Evolutionary conservation across 768 basidiomycete genomes (phyloP), one percentile per base, ranked within the genome.

Genomic region (Chalciporus pseudorubinellus): DNA sequence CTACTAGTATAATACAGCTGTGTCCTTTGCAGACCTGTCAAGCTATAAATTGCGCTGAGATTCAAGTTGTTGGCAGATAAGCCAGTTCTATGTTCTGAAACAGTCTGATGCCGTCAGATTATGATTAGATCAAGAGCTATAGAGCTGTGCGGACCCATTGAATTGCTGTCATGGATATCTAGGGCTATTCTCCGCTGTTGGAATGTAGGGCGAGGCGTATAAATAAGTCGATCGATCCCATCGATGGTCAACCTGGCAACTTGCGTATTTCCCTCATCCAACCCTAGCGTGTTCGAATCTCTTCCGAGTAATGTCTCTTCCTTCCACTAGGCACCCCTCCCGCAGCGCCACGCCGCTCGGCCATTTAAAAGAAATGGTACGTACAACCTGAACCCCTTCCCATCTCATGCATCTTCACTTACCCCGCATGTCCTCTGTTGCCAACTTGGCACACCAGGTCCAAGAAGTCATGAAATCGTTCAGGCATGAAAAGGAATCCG

Each of bases 401-500:
- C 43, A 19, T 39, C 13, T 13, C 41, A 65, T 71, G 62, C 70
- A 59, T 31, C 47, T 72, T 22, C 69, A 65, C 51, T 52, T 72
- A 29, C 65, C 68, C 36, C 58, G 44, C 36, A 22, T 64, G 13
- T 2, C 53, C 44, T 59, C 67, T 51, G 66, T 77, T 61, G 56
- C 59, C 16, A 44, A 44, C 19, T 58, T 81, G 39, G 71, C 56
- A 12, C 59, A 78, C 24, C 83, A 90, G 86, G 81, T 88, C 26
- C 76, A 77, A 53, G 83, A 86, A 63, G 83, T 76, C 34, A 79
- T 89, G 67, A 84, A 78, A 58, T 79, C 81, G 51, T 77, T 79
- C 70, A 84, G 76, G 59, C 80, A 87, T 48, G 92, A 94, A 65
- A 81, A 84, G 55, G 87, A 93, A 47, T 93, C 92, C 1, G 90